Percentiles rank a stretch among this genome's conserved stretches.
Evolutionary conservation across 2,329 filamentous ascomycete species (phyloP).

Genomic region (Pseudohalonectria lignicola): DNA sequence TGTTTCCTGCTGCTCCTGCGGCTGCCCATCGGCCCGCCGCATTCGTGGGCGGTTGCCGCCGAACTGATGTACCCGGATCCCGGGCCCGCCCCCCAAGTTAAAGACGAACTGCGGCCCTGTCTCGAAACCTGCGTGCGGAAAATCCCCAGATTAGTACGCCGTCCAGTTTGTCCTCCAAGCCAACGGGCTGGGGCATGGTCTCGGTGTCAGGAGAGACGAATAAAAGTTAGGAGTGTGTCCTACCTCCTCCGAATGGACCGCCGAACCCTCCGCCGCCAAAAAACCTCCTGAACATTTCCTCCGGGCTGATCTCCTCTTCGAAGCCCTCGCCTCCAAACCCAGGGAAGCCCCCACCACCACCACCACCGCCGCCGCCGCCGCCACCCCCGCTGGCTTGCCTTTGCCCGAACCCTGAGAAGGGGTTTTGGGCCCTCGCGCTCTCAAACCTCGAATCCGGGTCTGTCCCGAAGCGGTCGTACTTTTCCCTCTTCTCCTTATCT

Average conservation of each 20-base stretch:
- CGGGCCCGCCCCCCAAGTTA: conserved; percentile 85
- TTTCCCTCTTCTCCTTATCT: conserved; percentile 84
- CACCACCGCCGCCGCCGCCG: conserved; percentile 35
- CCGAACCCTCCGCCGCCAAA: conserved; percentile 74
- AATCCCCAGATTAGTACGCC: conserved; percentile 3
- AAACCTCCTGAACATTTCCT: conserved; percentile 95
- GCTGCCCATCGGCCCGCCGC: conserved; percentile 50
- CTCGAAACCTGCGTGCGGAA: conserved; percentile 49
- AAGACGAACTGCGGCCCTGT: conserved; percentile 85
- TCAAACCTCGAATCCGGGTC: conserved; percentile 87
- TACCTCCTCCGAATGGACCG: background rate
- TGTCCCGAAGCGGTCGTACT: conserved; percentile 79
- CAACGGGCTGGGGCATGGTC: no score
- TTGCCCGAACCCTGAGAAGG: conserved; percentile 51
- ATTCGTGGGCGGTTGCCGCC: conserved; percentile 68
- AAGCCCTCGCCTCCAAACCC: conserved; percentile 49
- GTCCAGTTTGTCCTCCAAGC: no score
- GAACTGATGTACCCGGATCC: conserved; percentile 91
- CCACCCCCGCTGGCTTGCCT: conserved; percentile 27
- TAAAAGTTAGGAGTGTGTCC: no score
- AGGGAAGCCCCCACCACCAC: conserved; percentile 39
- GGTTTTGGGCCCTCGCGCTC: conserved; percentile 46
- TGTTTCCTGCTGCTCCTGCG: conserved; percentile 36
- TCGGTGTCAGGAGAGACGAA: no score
- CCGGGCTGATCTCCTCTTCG: conserved; percentile 87